Percentiles rank a stretch among this genome's conserved stretches.
Conservation (phyloP, 2,329 filamentous ascomycete species). For the Aspergillus chevalieri region DNA sequence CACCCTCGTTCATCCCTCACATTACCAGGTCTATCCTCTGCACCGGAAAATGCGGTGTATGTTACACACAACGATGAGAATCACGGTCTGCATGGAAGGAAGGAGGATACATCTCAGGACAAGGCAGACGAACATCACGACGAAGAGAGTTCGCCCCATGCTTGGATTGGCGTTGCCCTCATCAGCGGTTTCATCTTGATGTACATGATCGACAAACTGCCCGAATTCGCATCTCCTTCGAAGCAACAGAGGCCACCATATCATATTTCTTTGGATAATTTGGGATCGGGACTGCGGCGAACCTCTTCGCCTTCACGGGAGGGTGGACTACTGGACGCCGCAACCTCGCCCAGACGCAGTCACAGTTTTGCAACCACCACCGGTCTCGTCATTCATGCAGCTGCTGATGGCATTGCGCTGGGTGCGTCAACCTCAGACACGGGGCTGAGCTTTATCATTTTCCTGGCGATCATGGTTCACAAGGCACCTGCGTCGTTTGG, state of each 20-base stretch:
- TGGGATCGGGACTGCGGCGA: slow-evolving; percentile 52
- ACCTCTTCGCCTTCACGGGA: slow-evolving; percentile 36
- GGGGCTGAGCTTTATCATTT: slow-evolving; percentile 82
- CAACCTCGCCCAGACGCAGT: slow-evolving; percentile 31
- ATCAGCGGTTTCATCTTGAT: slow-evolving; percentile 89
- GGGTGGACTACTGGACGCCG: slow-evolving; percentile 32
- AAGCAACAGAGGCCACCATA: slow-evolving; percentile 63
- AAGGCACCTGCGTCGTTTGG: slow-evolving; percentile 96
- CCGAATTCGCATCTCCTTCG: slow-evolving; percentile 63
- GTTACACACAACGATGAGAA: slow-evolving; percentile 16
- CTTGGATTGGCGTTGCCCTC: slow-evolving; percentile 79
- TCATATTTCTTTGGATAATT: slow-evolving; percentile 82
- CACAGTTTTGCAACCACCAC: slow-evolving; percentile 73
- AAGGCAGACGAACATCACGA: slow-evolving; percentile 34
- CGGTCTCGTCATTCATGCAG: slow-evolving; percentile 91
- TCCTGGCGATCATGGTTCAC: slow-evolving; percentile 94
- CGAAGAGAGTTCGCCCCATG: slow-evolving; percentile 53
- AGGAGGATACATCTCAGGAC: slow-evolving; percentile 26
- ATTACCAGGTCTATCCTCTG: background rate
- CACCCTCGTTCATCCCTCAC: background rate
- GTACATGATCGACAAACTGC: slow-evolving; percentile 88
- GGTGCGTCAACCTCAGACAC: slow-evolving; percentile 79
- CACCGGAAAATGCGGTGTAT: slow-evolving; percentile 11
- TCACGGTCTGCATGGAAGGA: slow-evolving; percentile 18
- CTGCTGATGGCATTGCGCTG: slow-evolving; percentile 91